Percentiles rank a stretch among this genome's conserved stretches.
Evolutionary conservation across 1,284 basidiomycete genomes (phyloP).

Genomic region (Ganoderma sp.): DNA sequence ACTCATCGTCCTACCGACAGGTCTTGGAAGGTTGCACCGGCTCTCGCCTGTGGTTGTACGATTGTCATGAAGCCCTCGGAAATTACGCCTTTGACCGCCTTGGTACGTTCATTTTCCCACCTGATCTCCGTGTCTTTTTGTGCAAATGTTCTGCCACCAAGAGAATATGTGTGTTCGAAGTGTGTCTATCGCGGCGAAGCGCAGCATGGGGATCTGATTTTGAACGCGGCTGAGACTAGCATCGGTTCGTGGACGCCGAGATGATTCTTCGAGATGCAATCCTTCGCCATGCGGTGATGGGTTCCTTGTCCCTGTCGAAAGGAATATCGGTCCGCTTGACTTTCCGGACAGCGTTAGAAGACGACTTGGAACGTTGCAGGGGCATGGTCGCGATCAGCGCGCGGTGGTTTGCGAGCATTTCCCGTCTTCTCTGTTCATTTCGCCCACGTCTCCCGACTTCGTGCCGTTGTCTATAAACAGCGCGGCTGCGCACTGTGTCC

Average conservation of each 20-base stretch:
- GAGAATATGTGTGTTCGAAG: background rate
- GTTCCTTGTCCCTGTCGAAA: background rate
- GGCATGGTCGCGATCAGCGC: constrained; percentile 4
- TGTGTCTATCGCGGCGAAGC: background rate
- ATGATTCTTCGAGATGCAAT: background rate
- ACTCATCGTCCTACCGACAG: constrained; percentile 44
- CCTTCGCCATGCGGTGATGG: background rate
- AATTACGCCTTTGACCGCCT: constrained; percentile 87
- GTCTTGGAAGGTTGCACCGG: constrained; percentile 92
- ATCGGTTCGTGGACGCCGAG: background rate
- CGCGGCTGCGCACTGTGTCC: background rate
- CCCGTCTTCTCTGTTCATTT: constrained; percentile 5
- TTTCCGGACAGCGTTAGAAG: background rate
- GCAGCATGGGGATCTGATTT: background rate
- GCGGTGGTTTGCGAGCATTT: background rate
- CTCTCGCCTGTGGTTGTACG: constrained; percentile 86
- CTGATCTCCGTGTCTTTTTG: background rate
- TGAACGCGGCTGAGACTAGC: background rate
- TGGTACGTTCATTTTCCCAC: constrained; percentile 53
- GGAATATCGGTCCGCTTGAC: constrained; percentile 2
- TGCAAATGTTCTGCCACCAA: too few species aligned
- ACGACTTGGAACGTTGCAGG: background rate
- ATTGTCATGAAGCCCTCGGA: constrained; percentile 95
- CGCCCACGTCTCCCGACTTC: constrained; percentile 7
- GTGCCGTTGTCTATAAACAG: constrained; percentile 1